Evolutionary conservation across 2,329 filamentous ascomycete genomes (phyloP).

Genomic region (Pestalotiopsis sp.): DNA sequence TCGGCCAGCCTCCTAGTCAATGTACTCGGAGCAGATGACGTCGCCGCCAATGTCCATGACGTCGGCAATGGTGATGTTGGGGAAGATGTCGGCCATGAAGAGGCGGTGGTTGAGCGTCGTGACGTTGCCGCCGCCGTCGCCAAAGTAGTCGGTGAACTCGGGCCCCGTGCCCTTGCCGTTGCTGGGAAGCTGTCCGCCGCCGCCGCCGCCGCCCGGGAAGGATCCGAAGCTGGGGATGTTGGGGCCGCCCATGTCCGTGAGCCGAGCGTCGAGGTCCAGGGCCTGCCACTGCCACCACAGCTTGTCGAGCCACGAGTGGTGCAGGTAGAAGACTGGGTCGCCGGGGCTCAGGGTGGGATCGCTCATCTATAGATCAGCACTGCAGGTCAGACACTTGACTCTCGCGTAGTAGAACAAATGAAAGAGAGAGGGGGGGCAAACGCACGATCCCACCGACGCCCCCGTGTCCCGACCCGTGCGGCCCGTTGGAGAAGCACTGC

Average conservation of each 20-base stretch:
- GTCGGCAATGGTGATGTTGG: constrained; percentile 36
- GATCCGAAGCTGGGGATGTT: constrained; percentile 17
- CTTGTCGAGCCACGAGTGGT: constrained; percentile 33
- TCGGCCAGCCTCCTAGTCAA: constrained; percentile 10
- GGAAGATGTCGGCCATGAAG: constrained; percentile 17
- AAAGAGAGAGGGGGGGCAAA: constrained; percentile 28
- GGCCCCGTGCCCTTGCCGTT: constrained; percentile 3
- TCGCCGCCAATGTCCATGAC: constrained; percentile 23
- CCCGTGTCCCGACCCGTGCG: constrained; percentile 19
- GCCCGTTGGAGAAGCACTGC: constrained; percentile 5
- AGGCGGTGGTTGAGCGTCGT: constrained; percentile 9
- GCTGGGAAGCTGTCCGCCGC: not conserved
- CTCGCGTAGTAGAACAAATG: too few relatives aligned
- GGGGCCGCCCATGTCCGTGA: constrained; percentile 26
- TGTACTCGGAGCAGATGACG: constrained; percentile 22
- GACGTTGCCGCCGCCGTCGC: constrained; percentile 11
- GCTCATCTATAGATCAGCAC: not conserved
- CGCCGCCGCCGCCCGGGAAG: constrained; percentile 4
- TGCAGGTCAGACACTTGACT: constrained; percentile 7
- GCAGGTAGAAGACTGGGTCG: constrained; percentile 32
- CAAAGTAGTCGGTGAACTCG: constrained; percentile 20
- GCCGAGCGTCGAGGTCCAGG: constrained; percentile 21
- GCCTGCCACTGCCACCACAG: constrained; percentile 36
- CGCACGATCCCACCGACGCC: constrained; percentile 21
- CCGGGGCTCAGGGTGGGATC: constrained; percentile 1